Evolutionary conservation across 2,329 filamentous ascomycete species (phyloP), one percentile per base, ranked within the genome.

Genomic region (Neopestalotiopsis rosae): DNA sequence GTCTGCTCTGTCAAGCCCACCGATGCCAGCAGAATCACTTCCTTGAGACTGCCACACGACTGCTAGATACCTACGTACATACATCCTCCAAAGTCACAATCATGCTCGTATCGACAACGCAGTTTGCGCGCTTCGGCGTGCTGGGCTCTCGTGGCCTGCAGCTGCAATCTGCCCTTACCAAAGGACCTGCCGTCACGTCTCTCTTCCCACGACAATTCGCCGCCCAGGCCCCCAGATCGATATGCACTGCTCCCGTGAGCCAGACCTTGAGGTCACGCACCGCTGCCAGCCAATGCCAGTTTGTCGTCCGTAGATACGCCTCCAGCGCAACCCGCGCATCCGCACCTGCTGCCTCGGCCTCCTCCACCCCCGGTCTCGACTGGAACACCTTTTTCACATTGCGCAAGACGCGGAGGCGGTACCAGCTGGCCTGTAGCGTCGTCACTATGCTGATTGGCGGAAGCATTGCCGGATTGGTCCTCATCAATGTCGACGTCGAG

Each of bases 341-440:
- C 5, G 66, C 78, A 34, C 17, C 59, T 4, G 6, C 59, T 28
- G 17, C 59, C 32, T 20, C 59, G 14, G 30, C 59, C 57, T 68
- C 73, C 14, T 72, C 80, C 12, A 69, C 80, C 20, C 71, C 77
- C 65, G 74, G 77, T 40, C 88, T 95, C 57, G 89, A 94, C 82
- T 98, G 95, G 95, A 92, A 98, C 84, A 90, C 90, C 66, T 98
- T 97, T 86, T 97, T 98, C 86, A 89, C 90, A 79, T 91, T 98
- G 70, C 94, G 95, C 77, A 92, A 94, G 75, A 92, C 91, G 70
- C 93, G 95, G 68, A 91, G 95, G 70, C 90, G 93, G 75, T 92
- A 95, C 84, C 94, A 95, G 79, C 88, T 97, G 49, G 88, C 87
- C 64, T 94, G 94, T 72, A 95, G 93, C 61, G 85, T 94, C 66